Base-by-base conservation (phyloP, 169 alveolate genomes). In the Plasmodium inui region DNA sequence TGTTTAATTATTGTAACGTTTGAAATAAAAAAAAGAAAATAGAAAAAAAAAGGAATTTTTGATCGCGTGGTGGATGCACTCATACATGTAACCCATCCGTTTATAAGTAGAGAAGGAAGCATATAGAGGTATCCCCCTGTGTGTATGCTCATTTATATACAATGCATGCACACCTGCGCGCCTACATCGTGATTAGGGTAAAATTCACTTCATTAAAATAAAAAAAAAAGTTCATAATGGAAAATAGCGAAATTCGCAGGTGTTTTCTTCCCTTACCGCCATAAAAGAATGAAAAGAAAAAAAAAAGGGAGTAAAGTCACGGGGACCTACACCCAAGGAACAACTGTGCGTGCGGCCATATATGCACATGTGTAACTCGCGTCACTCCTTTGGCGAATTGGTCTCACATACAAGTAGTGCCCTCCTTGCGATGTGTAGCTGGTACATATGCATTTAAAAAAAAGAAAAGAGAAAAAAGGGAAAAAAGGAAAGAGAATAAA, bases 221-320 rank as follows among this genome's bases (percentile, higher is more conserved):
- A 67, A 67, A 67, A 67, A 67, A 67, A 67, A 67, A 61, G 8
- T 67, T 67, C 14, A 67, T 67, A 67, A 67, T 67, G 76, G 76
- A 67, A 67, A 67, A 67, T 17, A 67, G 14, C 37, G 4, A 12
- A 67, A 67, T 67, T 26, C 37, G 6, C n/a, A 67, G n/a, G 30
- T 67, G 76, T 67, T 50, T 50, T 28, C 76, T 67, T 67, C 30
- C 37, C 76, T 67, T 67, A 7, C 4, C 30, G 17, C 37, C 37
- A 28, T 67, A n/a, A 67, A 67, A 22, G 22, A 67, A 67, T 17
- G 14, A 67, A 67, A 67, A 67, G 22, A 67, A 67, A 67, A 53
- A 53, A 53, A 53, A 53, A 67, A 3, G 14, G 37, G 17, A 67
- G 26, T 50, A 50, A 50, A 19, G 22, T 50, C 4, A 50, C 22